phyloP scores from a whole-genome alignment of 2,329 filamentous ascomycete species.

The Myriosclerotinia duriaeana region DNA sequence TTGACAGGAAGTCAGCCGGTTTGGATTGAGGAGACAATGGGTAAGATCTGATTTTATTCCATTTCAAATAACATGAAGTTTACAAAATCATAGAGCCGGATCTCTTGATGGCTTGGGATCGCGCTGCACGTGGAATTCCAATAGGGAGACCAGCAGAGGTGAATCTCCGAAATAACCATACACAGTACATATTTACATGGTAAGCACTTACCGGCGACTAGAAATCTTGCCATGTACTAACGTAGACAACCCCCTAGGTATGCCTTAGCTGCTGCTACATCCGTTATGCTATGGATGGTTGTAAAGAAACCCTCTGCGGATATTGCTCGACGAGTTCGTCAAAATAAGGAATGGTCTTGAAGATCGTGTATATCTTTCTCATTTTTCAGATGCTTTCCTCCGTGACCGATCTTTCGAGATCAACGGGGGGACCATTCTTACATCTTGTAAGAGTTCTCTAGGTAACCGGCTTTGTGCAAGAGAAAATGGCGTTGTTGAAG shows the following conservation, averaged over 20 bases:
- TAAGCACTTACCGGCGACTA: conserved; percentile 50
- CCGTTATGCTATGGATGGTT: conserved; percentile 96
- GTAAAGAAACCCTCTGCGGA: conserved; percentile 80
- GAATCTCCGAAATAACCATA: conserved; percentile 92
- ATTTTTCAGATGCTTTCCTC: conserved; percentile 32
- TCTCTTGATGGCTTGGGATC: conserved; percentile 71
- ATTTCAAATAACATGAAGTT: not conserved
- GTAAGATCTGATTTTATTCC: conserved; percentile 49
- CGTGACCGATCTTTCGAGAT: conserved; percentile 45
- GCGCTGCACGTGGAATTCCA: conserved; percentile 78
- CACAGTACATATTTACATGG: conserved; percentile 99
- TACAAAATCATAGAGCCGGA: conserved; percentile 62
- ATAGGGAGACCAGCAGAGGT: conserved; percentile 87
- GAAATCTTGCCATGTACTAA: not conserved
- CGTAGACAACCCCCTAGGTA: conserved; percentile 60
- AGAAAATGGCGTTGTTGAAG: conserved; percentile 74
- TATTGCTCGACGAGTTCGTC: conserved; percentile 69
- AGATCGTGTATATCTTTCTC: conserved; percentile 44
- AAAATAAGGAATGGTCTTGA: conserved; percentile 71
- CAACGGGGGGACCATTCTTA: conserved; percentile 66
- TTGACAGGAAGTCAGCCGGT: conserved; percentile 81
- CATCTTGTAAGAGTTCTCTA: conserved; percentile 76
- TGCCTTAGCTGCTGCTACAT: conserved; percentile 77
- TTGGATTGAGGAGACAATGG: conserved; percentile 95
- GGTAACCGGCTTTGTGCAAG: conserved; percentile 82